Conservation (phyloP, 164 flowering plant species). For the Liriodendron chinense region DNA sequence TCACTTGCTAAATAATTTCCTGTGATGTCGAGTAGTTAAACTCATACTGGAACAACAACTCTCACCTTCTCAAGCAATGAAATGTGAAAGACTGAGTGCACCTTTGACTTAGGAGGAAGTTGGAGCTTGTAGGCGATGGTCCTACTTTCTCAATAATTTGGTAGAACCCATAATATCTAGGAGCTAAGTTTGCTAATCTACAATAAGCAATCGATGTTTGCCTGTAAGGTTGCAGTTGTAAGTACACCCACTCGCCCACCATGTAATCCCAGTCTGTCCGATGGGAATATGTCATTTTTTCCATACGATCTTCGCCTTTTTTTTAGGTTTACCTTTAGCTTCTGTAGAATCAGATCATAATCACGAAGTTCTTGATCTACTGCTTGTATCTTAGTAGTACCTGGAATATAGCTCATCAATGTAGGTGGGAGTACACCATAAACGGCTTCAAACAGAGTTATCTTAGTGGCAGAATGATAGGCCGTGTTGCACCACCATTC, state of each 20-base stretch:
- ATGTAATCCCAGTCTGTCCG: neutral
- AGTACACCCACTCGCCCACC: slow-evolving; percentile 1
- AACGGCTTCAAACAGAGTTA: neutral
- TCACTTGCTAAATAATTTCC: neutral
- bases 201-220: neutral
- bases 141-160: neutral
- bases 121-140: too few species aligned
- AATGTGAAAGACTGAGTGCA: neutral
- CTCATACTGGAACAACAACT: neutral
- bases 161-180: neutral
- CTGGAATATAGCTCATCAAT: neutral
- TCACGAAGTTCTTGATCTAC: neutral
- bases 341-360: neutral
- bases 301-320: neutral
- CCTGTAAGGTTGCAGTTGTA: neutral
- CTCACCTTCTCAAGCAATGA: neutral
- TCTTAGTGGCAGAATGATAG: neutral
- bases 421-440: neutral
- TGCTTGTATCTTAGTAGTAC: neutral
- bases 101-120: neutral
- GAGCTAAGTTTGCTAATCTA: neutral
- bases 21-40: neutral
- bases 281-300: neutral
- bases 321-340: neutral
- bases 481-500: neutral